Base-by-base conservation (phyloP, 495 filamentous ascomycete genomes). In the Pseudevernia furfuracea region DNA sequence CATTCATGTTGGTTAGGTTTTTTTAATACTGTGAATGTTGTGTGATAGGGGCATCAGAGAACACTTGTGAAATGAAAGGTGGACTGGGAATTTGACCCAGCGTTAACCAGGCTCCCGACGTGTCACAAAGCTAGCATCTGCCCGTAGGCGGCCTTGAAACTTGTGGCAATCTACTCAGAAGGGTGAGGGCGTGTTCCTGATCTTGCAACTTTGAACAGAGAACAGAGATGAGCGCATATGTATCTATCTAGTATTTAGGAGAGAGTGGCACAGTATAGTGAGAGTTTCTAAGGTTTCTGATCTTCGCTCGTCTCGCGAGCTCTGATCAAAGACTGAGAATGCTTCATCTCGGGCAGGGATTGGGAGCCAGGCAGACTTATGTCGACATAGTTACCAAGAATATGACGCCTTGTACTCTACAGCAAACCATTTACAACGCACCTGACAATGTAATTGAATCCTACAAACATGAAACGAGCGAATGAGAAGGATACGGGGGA, bases 91-190 rank as follows among this genome's bases (percentile, higher is more conserved):
- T 0, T 21, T 34, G 52, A 55, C 17, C 30, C 52, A 55, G 10
- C 30, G 21, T 55, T 32, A 19, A 15, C 8, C 28, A 21, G 5
- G 30, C 30, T 55, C 6, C 49, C 52, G 52, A 55, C 30, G 52
- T 55, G 52, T 55, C 52, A 55, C 52, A 55, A 55, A 55, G 30
- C 17, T 55, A 55, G 28, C 49, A 34, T 34, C 5, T 55, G 52
- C 6, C 52, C 30, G 30, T 55, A 9, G 14, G 34, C 52, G 7
- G 52, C 52, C 30, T 30, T 55, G 15, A 34, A 10, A 32, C 6
- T 14, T 7, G 49, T 30, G 49, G 7, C 12, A 11, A 34, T 55
- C 30, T 19, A 34, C 17, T 1, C 15, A 19, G 52, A 12, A 34
- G 30, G 34, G 21, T 55, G 30, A 19, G 28, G 30, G 52, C 30